Evolutionary conservation across 179 eudicot species (phyloP), one percentile per base, ranked within the genome.

Genomic region (Vitellaria paradoxa): DNA sequence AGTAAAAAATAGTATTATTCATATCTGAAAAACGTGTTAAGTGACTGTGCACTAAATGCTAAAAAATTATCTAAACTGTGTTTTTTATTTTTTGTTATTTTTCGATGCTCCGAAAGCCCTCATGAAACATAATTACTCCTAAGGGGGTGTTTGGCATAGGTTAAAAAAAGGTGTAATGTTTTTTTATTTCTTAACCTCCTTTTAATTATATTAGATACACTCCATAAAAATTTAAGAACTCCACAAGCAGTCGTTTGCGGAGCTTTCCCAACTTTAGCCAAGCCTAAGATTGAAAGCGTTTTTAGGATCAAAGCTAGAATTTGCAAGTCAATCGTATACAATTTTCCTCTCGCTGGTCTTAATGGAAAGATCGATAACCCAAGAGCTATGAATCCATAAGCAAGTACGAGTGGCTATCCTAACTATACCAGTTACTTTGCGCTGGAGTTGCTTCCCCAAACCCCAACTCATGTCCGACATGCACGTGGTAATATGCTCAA

Each of bases 191-290:
- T n/a, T n/a, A n/a, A n/a, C n/a, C n/a, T n/a, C n/a, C n/a, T n/a
- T n/a, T n/a, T n/a, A n/a, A n/a, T n/a, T n/a, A n/a, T n/a, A n/a
- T n/a, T n/a, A n/a, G n/a, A n/a, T n/a, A n/a, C n/a, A n/a, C n/a
- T n/a, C n/a, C n/a, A n/a, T n/a, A n/a, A n/a, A n/a, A n/a, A n/a
- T n/a, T n/a, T 89, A 4, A 95, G 68, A 3, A 79, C 93, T 0
- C 99, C 99, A 66, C 97, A 89, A 0, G 89, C 93, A 0, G 93
- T 95, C 15, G 99, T 93, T 65, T 93, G 99, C 0, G 97, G 95
- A n/a, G 93, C 85, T 26, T 95, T 93, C 10, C 97, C 97, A 6
- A 95, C 78, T 72, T 95, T 97, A 17, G 94, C 91, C 14, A 95
- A n/a, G n/a, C n/a, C n/a, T n/a, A 59, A 91, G 50, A 1, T 91